Evolutionary conservation across 2,329 filamentous ascomycete species (phyloP), one percentile per base, ranked within the genome.

Genomic region (Fusarium luffae): DNA sequence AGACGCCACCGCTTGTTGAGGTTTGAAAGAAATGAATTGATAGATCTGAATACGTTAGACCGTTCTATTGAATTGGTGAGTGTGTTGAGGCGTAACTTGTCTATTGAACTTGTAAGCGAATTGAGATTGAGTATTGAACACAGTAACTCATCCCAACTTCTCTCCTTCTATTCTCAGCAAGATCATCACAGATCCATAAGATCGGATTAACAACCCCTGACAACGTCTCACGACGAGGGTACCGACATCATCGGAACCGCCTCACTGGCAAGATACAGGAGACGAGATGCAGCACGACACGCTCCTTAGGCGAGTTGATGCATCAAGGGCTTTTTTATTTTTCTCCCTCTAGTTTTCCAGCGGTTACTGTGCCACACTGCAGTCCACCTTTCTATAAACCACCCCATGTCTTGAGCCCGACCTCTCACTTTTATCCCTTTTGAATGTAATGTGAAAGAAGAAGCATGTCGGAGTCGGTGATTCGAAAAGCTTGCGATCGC

Each of bases 401-500:
- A 42, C 49, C 71, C 72, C 74, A 76, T 77, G 73, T 77, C 71
- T 75, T 68, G 66, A 59, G 30, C 63, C 54, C 50, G 43, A 55
- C 56, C 66, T 63, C 61, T 46, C n/a, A 27, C 16, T 66, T 56
- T 73, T 71, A 69, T 59, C 62, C 23, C 18, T 37, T 11, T 14
- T 23, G 28, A 14, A 43, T 30, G 14, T 19, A 28, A 28, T 28
- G 2, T 28, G 28, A n/a, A 12, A 34, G 59, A 68, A 74, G 70
- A 76, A 69, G 21, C 72, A 81, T 81, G 80, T 71, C 78, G 68
- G 80, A 81, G 63, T 76, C 73, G 54, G 71, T 77, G 63, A 80
- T 78, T 66, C 80, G 83, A 59, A 82, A 81, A 59, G 82, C 82
- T 59, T 85, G 82, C 74, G 82, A 85, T 72, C 80, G 82, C 65